These are phyloP conservation scores for Crithidia mellificae DNA, from an alignment of 208 protist genomes.

Conservation along the genomic window DNA sequence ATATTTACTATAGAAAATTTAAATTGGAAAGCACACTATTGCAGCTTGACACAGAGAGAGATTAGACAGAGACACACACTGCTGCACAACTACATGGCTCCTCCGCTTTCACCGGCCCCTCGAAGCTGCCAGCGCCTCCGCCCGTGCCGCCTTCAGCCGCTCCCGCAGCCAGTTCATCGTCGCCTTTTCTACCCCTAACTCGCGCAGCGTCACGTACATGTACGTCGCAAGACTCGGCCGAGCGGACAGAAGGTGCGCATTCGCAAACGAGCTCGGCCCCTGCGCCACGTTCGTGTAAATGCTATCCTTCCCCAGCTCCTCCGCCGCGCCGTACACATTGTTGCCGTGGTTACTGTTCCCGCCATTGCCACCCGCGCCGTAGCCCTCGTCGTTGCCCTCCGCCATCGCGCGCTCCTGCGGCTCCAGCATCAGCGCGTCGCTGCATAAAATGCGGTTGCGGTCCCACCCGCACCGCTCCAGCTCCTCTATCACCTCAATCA, in stretches of 20 bases:
- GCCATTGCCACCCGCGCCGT: background rate
- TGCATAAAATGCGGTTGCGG: conserved; percentile 49
- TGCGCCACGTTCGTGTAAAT: conserved; percentile 49
- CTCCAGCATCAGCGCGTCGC: conserved; percentile 46
- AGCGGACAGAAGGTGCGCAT: conserved; percentile 28
- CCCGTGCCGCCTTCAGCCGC: conserved; percentile 35
- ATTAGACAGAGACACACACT: no score
- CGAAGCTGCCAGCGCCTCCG: conserved; percentile 22
- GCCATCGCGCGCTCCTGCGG: conserved; percentile 32
- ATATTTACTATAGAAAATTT: no score
- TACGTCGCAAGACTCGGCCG: conserved; percentile 55
- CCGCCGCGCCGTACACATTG: background rate
- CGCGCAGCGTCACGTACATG: conserved; percentile 70
- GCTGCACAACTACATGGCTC: background rate
- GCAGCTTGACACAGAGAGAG: no score
- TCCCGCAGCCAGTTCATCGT: conserved; percentile 58
- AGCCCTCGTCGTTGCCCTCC: conserved; percentile 9
- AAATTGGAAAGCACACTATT: no score
- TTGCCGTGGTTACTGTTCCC: background rate
- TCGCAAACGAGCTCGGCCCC: conserved; percentile 48
- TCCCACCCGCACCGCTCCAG: conserved; percentile 73
- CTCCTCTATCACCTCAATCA: conserved; percentile 46
- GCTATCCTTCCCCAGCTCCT: conserved; percentile 18
- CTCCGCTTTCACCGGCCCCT: background rate
- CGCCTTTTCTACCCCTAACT: conserved; percentile 59